phyloP scores from a whole-genome alignment of 139 green algal genomes.

The Asterochloris erici region DNA sequence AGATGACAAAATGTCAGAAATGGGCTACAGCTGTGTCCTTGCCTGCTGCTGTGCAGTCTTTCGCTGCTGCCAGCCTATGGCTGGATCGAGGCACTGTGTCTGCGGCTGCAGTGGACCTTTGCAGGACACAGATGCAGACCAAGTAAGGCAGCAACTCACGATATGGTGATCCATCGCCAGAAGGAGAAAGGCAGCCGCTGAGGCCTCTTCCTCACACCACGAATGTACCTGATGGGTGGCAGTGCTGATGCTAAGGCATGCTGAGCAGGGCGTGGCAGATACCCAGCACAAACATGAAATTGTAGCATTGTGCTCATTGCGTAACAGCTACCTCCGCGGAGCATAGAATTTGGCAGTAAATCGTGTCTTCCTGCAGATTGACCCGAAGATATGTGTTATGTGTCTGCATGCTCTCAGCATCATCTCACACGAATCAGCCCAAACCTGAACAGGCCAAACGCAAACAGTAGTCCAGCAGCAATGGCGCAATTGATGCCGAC shows the following conservation, averaged over 20 bases:
- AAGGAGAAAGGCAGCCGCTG: neutral
- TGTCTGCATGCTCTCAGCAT: too few relatives aligned
- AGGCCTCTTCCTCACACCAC: neutral
- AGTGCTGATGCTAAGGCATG: neutral
- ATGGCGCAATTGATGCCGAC: constrained; percentile 33
- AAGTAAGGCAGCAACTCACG: neutral
- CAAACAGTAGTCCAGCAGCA: constrained; percentile 10
- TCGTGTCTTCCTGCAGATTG: constrained; percentile 1
- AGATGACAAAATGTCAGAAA: constrained; percentile 24
- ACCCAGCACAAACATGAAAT: neutral
- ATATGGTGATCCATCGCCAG: neutral
- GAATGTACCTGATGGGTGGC: too few relatives aligned
- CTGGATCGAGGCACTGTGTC: neutral
- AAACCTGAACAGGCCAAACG: constrained; percentile 30
- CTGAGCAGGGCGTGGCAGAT: neutral
- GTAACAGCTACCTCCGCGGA: constrained; percentile 13
- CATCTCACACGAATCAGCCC: too few relatives aligned
- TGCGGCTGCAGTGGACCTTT: neutral
- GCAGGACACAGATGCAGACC: neutral
- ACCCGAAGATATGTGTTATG: too few relatives aligned
- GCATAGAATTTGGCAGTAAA: constrained; percentile 38
- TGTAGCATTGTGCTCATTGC: too few relatives aligned
- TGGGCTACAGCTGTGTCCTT: neutral
- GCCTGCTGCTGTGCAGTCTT: neutral
- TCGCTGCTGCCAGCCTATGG: neutral